Percentiles rank a stretch among this genome's conserved stretches.
Conservation (phyloP, 2,329 filamentous ascomycete species). For the Xylaria digitata region DNA sequence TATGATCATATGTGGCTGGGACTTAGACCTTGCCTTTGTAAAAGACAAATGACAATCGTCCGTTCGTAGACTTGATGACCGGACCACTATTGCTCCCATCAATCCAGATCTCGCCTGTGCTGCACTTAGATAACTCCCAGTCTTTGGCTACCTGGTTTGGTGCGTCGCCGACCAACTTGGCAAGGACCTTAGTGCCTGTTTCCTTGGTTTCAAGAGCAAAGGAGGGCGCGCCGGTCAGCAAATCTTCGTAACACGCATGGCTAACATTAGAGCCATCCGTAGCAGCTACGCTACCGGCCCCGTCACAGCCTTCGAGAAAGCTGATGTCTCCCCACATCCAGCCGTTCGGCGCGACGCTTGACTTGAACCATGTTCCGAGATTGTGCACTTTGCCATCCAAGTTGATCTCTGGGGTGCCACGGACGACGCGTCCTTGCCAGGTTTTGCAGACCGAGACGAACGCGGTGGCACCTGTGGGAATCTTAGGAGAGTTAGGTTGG, state of each 20-base stretch:
- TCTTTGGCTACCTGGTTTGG: slow-evolving; percentile 27
- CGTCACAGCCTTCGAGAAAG: slow-evolving; percentile 46
- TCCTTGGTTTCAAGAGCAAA: slow-evolving; percentile 35
- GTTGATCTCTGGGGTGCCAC: slow-evolving; percentile 41
- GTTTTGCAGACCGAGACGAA: slow-evolving; percentile 46
- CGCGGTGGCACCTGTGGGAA: slow-evolving; percentile 38
- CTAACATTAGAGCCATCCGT: slow-evolving; percentile 39
- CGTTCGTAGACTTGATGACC: slow-evolving; percentile 32
- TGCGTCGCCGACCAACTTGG: slow-evolving; percentile 25
- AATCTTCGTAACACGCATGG: slow-evolving; percentile 36
- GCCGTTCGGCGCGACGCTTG: slow-evolving; percentile 32
- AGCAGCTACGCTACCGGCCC: slow-evolving; percentile 39
- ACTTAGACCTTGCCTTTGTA: slow-evolving; percentile 31
- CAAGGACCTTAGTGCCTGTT: slow-evolving; percentile 30
- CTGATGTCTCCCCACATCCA: slow-evolving; percentile 43
- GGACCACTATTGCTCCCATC: slow-evolving; percentile 15
- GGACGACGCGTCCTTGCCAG: slow-evolving; percentile 45
- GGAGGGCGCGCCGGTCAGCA: slow-evolving; percentile 41
- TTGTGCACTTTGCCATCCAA: slow-evolving; percentile 41
- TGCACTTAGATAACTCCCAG: slow-evolving; percentile 34
- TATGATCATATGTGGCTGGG: too few relatives aligned
- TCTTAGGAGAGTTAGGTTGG: slow-evolving; percentile 27
- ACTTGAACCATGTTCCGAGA: slow-evolving; percentile 45
- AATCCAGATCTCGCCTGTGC: slow-evolving; percentile 27
- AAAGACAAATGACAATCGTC: slow-evolving; percentile 30